Evolutionary conservation across 345 rosid species (phyloP).

Genomic region (Eucalyptus grandis): DNA sequence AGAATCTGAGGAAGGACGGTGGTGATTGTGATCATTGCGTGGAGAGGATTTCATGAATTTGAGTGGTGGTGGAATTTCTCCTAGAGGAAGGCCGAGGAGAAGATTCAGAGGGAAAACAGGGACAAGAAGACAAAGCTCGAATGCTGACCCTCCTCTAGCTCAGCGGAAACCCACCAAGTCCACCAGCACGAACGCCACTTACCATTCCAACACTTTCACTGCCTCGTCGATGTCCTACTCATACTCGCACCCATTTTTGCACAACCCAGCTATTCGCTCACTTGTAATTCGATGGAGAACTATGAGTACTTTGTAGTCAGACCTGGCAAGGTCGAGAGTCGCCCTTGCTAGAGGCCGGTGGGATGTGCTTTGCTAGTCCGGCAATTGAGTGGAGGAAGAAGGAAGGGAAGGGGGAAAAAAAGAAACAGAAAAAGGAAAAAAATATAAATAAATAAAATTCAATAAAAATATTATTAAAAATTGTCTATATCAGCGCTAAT

Average conservation of each 20-base stretch:
- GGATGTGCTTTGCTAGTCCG: too few relatives aligned
- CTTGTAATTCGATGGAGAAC: conserved; percentile 73
- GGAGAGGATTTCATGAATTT: conserved; percentile 86
- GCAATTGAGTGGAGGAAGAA: too few relatives aligned
- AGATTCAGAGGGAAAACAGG: conserved; percentile 15
- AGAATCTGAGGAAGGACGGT: conserved; percentile 19
- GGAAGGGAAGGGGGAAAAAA: too few relatives aligned
- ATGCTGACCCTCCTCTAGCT: conserved; percentile 16
- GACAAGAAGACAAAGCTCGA: conserved; percentile 62
- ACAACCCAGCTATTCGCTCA: conserved; percentile 88
- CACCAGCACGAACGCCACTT: conserved; percentile 37
- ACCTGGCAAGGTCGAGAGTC: too few relatives aligned
- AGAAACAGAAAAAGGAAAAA: too few relatives aligned
- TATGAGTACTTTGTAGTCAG: conserved; percentile 42
- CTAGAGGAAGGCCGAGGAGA: conserved; percentile 32
- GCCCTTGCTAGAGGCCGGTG: too few relatives aligned
- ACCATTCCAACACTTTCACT: conserved; percentile 64
- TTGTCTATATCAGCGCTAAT: accelerated
- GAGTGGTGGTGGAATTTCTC: conserved; percentile 35
- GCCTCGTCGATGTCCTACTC: conserved; percentile 79
- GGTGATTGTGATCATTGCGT: conserved; percentile 47
- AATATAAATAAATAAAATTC: too few relatives aligned
- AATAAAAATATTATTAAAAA: too few relatives aligned
- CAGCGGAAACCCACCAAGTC: neutral
- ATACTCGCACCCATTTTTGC: conserved; percentile 72